Base-by-base conservation (phyloP, 1,284 basidiomycete species). In the Leccinum solheimii region DNA sequence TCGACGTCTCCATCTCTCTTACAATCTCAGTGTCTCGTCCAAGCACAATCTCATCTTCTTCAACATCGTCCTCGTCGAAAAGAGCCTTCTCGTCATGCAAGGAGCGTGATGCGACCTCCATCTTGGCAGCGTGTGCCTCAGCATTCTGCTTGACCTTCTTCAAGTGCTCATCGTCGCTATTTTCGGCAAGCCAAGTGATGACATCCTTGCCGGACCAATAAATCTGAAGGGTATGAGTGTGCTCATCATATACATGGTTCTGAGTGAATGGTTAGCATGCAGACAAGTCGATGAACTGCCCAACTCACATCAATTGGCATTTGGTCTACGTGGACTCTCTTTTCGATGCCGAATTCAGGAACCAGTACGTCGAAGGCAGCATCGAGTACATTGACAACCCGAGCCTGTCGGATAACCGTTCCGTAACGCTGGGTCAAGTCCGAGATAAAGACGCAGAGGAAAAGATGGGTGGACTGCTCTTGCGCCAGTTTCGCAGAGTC, bases 261-360 rank as follows among this genome's bases (percentile, higher is more conserved):
- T 95, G 51, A 57, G 10, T 11, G 53, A 34, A 55, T 14, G 67
- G 57, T 67, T 59, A 63, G 64, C 52, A 3, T 16, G n/a, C 4
- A 9, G 10, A 52, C 40, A 34, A 6, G 48, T 57, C 19, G 2
- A n/a, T 38, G 16, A 51, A 58, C 21, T 21, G 36, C 16, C 4
- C 14, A 30, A 76, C 88, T 77, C 72, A 94, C 92, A 67, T 96
- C 93, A 59, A 97, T 93, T 16, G 97, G 97, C 90, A 99, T 97
- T 78, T 98, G 95, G 76, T 99, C 97, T 54, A 97, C 92, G 71
- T 99, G 97, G 3, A 98, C 95, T 54, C 97, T 86, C 83, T 99
- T 99, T 81, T 99, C 97, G 69, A 99, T 96, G 54, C 94, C 92
- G 71, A 97, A 97, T 72, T 97, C 95, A 55, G 94, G 92, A 53